A percentile compares a stretch with the other conserved stretches of the same genome.
These are phyloP conservation scores for Sporisorium scitamineum DNA, from an alignment of 1,284 basidiomycete species.

Conservation along the genomic window DNA sequence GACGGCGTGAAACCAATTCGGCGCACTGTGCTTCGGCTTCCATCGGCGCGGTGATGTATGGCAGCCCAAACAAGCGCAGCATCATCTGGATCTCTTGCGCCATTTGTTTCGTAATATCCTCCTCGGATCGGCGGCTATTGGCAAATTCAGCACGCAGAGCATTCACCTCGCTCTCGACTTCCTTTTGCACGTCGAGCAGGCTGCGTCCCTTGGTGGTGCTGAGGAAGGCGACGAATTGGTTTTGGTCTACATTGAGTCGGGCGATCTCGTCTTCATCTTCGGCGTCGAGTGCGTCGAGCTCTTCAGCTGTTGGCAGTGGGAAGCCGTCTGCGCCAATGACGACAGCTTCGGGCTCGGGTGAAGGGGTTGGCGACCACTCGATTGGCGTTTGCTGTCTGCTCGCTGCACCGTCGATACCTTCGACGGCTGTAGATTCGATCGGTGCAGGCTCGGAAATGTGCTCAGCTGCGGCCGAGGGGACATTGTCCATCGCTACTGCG, in stretches of 20 bases:
- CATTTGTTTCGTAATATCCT: constrained; percentile 95
- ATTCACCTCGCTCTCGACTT: constrained; percentile 92
- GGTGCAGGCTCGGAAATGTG: constrained; percentile 9
- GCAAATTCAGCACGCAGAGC: constrained; percentile 84
- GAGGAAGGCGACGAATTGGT: constrained; percentile 83
- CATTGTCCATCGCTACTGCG: constrained; percentile 44
- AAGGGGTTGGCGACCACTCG: constrained; percentile 58
- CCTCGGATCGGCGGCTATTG: constrained; percentile 89
- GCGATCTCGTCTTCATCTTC: constrained; percentile 74
- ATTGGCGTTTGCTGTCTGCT: constrained; percentile 38
- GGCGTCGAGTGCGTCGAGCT: constrained; percentile 75
- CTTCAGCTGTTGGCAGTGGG: constrained; percentile 83
- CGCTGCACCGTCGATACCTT: background rate
- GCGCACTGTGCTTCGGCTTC: constrained; percentile 99
- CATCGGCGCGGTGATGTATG: constrained; percentile 96
- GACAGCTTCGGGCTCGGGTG: constrained; percentile 67
- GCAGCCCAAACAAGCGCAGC: constrained; percentile 93
- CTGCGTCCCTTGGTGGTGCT: constrained; percentile 79
- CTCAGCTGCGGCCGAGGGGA: constrained; percentile 37
- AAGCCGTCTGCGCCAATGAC: constrained; percentile 70
- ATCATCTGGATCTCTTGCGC: constrained; percentile 86
- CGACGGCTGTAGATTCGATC: constrained; percentile 1
- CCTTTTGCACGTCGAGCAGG: constrained; percentile 76
- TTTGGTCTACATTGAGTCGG: constrained; percentile 74
- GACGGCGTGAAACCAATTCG: constrained; percentile 82